Base-by-base conservation (phyloP, 352 stramenopile genomes). In the Pythium brachiatum region DNA sequence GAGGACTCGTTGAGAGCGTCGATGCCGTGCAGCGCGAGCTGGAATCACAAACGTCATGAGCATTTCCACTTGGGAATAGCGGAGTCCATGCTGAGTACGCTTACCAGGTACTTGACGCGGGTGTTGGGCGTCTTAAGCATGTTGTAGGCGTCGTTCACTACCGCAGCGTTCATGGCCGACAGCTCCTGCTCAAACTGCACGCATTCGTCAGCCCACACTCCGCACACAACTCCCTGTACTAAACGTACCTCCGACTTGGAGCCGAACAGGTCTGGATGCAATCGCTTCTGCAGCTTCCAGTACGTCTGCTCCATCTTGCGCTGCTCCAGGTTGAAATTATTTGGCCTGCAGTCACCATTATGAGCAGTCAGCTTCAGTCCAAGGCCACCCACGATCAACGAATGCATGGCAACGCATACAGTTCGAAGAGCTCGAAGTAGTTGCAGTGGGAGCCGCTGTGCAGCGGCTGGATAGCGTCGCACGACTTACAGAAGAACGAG, bases 91-190 rank as follows among this genome's bases (percentile, higher is more conserved):
- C 6, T 2, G 3, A 18, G 39, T 6, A 20, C 7, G 4, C 74
- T 27, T 57, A 95, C 86, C 64, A 95, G 70, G 48, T 93, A 93
- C 63, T 95, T 92, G 60, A 89, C 83, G 44, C 86, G 86, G 18
- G 71, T 92, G 63, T 87, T 93, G 18, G 86, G 86, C n/a, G 72
- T 86, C 70, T 95, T 95, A 51, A 95, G 76, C 74, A 92, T 90
- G 53, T 90, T 91, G 76, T 95, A 95, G 7, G 86, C 86, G 64
- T 90, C 81, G 44, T 95, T 95, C 46, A 95, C 77, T 13, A 95
- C 73, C 0, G 86, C 82, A 7, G 83, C 80, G 53, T 95, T 95
- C 57, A 81, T 76, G 0, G 85, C 73, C 29, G 86, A 93, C 27
- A 95, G 53, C 60, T 93, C 78, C 51, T 90, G 81, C 59, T 95